Conservation (phyloP, 805 yeast species). For the Yarrowia sp. region DNA sequence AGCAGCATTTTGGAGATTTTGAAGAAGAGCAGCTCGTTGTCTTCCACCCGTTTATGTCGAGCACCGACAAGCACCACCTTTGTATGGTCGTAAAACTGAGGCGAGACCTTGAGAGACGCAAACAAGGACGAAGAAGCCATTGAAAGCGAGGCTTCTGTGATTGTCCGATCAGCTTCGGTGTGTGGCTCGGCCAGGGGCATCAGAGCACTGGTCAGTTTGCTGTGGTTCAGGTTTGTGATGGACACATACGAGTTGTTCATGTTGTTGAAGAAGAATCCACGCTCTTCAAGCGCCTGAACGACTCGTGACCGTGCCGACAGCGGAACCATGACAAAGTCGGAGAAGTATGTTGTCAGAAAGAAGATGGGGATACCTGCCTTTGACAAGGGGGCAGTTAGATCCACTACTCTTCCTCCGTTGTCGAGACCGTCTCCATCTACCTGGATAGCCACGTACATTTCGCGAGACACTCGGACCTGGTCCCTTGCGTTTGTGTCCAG, state of each 20-base stretch:
- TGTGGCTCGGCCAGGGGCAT: constrained; percentile 21
- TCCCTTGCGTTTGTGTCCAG: constrained; percentile 46
- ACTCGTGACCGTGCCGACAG: constrained; percentile 55
- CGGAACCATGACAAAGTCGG: constrained; percentile 70
- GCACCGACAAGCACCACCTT: constrained; percentile 65
- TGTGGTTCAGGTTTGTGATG: constrained; percentile 36
- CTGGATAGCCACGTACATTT: constrained; percentile 60
- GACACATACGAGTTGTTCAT: constrained; percentile 55
- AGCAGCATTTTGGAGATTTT: constrained; percentile 53
- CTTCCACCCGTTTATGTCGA: constrained; percentile 57
- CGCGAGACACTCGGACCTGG: constrained; percentile 53
- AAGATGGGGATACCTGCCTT: constrained; percentile 63
- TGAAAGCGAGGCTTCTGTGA: constrained; percentile 25
- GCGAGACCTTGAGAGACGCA: constrained; percentile 52
- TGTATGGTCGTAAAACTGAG: constrained; percentile 53
- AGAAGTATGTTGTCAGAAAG: constrained; percentile 67
- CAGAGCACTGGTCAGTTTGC: constrained; percentile 19
- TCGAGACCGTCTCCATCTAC: constrained; percentile 67
- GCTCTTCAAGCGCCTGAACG: constrained; percentile 54
- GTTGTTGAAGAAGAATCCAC: constrained; percentile 56
- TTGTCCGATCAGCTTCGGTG: constrained; percentile 10
- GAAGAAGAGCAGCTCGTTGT: constrained; percentile 49
- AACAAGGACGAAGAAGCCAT: constrained; percentile 37
- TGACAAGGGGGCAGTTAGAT: constrained; percentile 65
- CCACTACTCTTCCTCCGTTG: constrained; percentile 59